Evolutionary conservation across 129 eudicot species (phyloP), one percentile per base, ranked within the genome.

Genomic region (Kitagawia praeruptora): DNA sequence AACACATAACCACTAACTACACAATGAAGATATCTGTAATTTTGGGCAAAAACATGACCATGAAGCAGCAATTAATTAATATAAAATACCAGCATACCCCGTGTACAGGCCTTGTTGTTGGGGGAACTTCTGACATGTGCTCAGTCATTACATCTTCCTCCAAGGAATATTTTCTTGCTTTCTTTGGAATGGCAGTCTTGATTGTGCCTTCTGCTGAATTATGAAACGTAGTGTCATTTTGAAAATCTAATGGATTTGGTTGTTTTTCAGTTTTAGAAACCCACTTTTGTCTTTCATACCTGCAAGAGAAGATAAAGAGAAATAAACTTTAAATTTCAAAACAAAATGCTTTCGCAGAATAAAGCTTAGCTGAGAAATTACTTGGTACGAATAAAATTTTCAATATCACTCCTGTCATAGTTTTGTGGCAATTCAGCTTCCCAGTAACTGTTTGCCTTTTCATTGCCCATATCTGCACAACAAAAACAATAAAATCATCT

Each of bases 391-490:
- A 89, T 87, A 82, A 87, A 89, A 12, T 74, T 83, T 74, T 88
- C 88, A 64, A 82, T 88, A 27, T 72, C 76, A 46, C 73, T 21
- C 73, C 92, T 88, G 77, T 88, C 87, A 37, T 39, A 75, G 44
- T 84, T 16, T 69, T 82, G 82, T 44, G 85, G 92, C 80, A 90
- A 47, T 47, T 88, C 86, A 39, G 90, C 91, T 86, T 90, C 90
- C 92, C 92, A 90, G 75, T 84, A 88, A 27, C 53, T 67, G 75
- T 90, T 90, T 7, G 92, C 76, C 83, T 49, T 86, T 71, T 69
- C 85, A 66, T 85, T 90, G 25, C 88, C 86, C 87, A 83, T 70
- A 69, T 66, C 89, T 85, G 67, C 76, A 84, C 40, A 69, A 38
- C 21, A 79, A 40, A 39, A 19, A 70, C 76, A 77, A 23, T 18